Percentiles rank a stretch among this genome's conserved stretches.
Conservation (phyloP, 1,139 yeast genomes). For the Suhomyces terraborum region DNA sequence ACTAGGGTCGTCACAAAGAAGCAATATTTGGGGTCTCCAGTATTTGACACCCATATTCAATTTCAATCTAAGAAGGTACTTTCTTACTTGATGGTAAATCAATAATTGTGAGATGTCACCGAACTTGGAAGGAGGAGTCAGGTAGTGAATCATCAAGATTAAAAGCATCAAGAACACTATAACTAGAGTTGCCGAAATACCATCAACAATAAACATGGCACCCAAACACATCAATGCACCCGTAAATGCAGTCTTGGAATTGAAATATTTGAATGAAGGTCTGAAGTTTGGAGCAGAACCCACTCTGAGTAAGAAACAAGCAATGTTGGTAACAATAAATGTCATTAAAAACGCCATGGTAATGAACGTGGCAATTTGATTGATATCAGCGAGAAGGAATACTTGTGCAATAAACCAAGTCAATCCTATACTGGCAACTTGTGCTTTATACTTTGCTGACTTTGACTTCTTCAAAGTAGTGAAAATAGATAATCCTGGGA, state of each 20-base stretch:
- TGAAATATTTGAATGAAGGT: constrained; percentile 89
- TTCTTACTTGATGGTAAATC: constrained; percentile 93
- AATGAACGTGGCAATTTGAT: constrained; percentile 90
- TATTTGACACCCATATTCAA: constrained; percentile 90
- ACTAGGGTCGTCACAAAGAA: constrained; percentile 87
- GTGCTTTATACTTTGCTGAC: constrained; percentile 56
- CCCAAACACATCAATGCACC: constrained; percentile 71
- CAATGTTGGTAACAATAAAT: constrained; percentile 87
- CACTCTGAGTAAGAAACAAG: constrained; percentile 82
- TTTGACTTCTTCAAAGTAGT: constrained; percentile 46
- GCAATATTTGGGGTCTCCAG: constrained; percentile 93
- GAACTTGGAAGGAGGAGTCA: constrained; percentile 93
- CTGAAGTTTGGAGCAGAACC: constrained; percentile 97
- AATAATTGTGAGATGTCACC: constrained; percentile 96
- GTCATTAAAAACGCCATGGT: constrained; percentile 98
- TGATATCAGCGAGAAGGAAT: constrained; percentile 84
- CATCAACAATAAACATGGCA: constrained; percentile 96
- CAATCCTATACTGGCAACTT: constrained; percentile 52
- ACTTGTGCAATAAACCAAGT: constrained; percentile 84
- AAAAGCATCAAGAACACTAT: constrained; percentile 64
- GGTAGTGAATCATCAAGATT: constrained; percentile 79
- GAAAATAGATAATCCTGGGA: constrained; percentile 73
- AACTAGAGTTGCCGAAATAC: constrained; percentile 78
- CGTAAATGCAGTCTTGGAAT: constrained; percentile 72
- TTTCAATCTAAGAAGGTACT: constrained; percentile 75